Base-by-base conservation (phyloP, 371 early-diverging fungal species). In the Amoeboaphelidium occidentale region DNA sequence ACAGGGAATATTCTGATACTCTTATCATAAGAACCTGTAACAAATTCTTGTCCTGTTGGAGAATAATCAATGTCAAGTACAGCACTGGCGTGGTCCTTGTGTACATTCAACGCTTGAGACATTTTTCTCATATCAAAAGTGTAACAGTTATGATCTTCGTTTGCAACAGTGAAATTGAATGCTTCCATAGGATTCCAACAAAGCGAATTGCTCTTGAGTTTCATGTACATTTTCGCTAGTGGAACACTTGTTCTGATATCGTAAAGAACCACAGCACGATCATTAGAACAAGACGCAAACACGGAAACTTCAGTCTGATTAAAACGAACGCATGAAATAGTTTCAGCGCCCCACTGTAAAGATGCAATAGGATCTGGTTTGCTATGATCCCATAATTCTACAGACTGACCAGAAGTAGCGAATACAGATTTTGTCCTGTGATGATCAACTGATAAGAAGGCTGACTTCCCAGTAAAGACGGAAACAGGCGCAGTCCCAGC, bases 131-230 rank as follows among this genome's bases (percentile, higher is more conserved):
- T 91, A 64, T 97, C 98, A 58, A 90, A 90, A 1, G 75, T 73
- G 64, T 98, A 96, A 44, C 75, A 70, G 58, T 90, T 93, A 59
- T 86, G 87, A 70, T 97, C 94, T 70, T 97, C 98, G 67, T 86
- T 96, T n/a, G 84, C 94, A 23, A 77, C 77, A 23, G 81, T 74
- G 64, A 96, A 93, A 51, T 75, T 81, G 59, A 75, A 84, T 0
- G 97, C 85, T 61, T 90, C 92, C 79, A 90, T 84, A 1, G 97
- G 97, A 59, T 96, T 96, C 94, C 97, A 97, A 17, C 84, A 73
- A 49, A 97, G 74, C 12, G 90, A 84, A 59, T 97, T 97, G 23
- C 88, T 78, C 52, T 75, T 74, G 65, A 89, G 66, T 27, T 50
- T 59, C 75, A 86, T 71, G 51, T 81, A 64, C 3, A 76, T 51